These are phyloP conservation scores for Gossypium schwendimanii DNA, from an alignment of 441 rosid genomes.

Conservation along the genomic window DNA sequence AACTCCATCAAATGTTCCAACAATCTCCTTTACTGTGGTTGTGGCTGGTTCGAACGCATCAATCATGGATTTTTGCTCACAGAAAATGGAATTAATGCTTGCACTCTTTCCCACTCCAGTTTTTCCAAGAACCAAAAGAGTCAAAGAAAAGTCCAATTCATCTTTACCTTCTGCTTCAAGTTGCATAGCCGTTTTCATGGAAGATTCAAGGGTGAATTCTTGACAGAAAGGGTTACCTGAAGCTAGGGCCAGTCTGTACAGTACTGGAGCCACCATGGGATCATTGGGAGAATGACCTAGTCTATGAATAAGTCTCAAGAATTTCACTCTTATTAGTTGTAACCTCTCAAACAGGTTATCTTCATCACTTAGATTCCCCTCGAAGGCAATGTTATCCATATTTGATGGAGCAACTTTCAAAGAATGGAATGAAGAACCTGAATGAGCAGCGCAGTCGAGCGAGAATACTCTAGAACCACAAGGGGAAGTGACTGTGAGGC, in stretches of 20 bases:
- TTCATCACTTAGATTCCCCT: constrained; percentile 38
- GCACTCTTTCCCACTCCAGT: constrained; percentile 93
- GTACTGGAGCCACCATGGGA: constrained; percentile 42
- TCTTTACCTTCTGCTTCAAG: constrained; percentile 40
- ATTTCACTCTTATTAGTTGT: constrained; percentile 47
- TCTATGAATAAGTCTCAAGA: constrained; percentile 52
- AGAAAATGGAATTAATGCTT: constrained; percentile 69
- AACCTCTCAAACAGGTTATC: constrained; percentile 54
- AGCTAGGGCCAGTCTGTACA: constrained; percentile 31
- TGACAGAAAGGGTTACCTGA: constrained; percentile 27
- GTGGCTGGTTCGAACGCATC: constrained; percentile 64
- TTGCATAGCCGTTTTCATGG: constrained; percentile 32
- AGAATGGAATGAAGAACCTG: constrained; percentile 28
- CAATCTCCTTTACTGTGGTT: constrained; percentile 38
- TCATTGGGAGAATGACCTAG: constrained; percentile 41
- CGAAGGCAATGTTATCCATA: constrained; percentile 9
- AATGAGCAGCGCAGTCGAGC: constrained; percentile 25
- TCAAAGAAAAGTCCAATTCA: constrained; percentile 46
- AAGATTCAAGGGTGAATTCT: constrained; percentile 35
- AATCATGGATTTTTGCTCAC: constrained; percentile 39
- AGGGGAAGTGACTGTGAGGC: constrained; percentile 20
- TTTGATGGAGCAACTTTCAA: constrained; percentile 21
- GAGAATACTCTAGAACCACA: constrained; percentile 34
- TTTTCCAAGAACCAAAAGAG: constrained; percentile 72
- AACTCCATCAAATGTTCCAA: constrained; percentile 50